These are phyloP conservation scores for Hypholoma fasciculare DNA, from an alignment of 768 basidiomycete species.

Conservation along the genomic window DNA sequence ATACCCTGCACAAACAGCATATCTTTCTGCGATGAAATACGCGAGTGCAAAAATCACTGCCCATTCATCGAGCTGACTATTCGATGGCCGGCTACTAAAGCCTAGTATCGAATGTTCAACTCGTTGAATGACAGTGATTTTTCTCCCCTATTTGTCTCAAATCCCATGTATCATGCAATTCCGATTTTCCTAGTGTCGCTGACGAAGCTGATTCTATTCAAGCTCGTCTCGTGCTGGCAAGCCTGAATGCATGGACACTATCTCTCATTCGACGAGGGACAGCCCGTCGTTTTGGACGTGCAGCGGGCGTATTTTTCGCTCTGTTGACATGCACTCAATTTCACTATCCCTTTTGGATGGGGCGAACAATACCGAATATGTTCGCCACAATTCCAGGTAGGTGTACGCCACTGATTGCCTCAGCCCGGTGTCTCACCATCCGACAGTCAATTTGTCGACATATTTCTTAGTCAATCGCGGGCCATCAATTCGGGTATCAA, in stretches of 20 bases:
- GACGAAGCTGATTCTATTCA: not conserved
- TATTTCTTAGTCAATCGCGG: constrained; percentile 47
- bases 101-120: no score
- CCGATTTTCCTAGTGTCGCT: not conserved
- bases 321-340: constrained; percentile 83
- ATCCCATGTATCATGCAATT: no score
- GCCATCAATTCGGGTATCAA: constrained; percentile 37
- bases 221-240: constrained; percentile 79
- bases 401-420: constrained; percentile 4
- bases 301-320: constrained; percentile 57
- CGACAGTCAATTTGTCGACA: constrained; percentile 57
- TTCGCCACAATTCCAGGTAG: constrained; percentile 80
- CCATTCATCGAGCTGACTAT: no score
- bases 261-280: constrained; percentile 65
- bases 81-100: no score
- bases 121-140: no score
- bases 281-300: constrained; percentile 60
- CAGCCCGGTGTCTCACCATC: not conserved
- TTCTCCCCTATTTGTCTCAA: no score
- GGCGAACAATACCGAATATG: constrained; percentile 94
- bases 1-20: no score
- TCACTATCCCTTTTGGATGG: constrained; percentile 92
- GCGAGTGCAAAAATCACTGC: no score
- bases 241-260: constrained; percentile 62
- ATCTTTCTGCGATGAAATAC: no score